phyloP scores from a whole-genome alignment of 805 yeast genomes.

The Kazachstania taianensis region DNA sequence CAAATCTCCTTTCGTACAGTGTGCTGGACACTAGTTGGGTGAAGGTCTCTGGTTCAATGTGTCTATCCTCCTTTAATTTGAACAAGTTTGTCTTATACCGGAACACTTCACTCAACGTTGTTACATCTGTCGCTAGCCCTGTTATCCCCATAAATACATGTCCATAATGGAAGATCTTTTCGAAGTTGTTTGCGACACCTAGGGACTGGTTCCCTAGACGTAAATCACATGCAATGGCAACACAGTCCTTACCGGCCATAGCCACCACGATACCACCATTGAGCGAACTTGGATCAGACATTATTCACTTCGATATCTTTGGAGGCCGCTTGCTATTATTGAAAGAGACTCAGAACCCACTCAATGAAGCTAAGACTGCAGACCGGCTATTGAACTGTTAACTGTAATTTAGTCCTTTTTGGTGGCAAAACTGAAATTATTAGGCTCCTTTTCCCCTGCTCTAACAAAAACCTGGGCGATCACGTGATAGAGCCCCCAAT shows the following conservation, averaged over 20 bases:
- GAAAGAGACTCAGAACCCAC: not conserved
- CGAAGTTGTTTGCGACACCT: slow-evolving; percentile 87
- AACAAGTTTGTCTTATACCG: slow-evolving; percentile 80
- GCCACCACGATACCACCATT: slow-evolving; percentile 97
- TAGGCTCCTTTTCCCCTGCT: not conserved
- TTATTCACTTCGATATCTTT: slow-evolving; percentile 14
- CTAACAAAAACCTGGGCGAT: too few species aligned
- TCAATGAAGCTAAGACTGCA: too few species aligned
- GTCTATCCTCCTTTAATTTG: slow-evolving; percentile 82
- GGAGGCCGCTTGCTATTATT: not conserved
- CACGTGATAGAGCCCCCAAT: too few species aligned
- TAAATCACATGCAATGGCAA: slow-evolving; percentile 93
- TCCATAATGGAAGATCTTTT: slow-evolving; percentile 79
- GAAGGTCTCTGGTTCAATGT: slow-evolving; percentile 86
- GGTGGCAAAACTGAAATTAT: not conserved
- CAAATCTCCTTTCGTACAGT: slow-evolving; percentile 82
- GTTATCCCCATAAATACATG: slow-evolving; percentile 85
- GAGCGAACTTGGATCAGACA: slow-evolving; percentile 74
- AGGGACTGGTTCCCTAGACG: slow-evolving; percentile 89
- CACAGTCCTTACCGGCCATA: slow-evolving; percentile 97
- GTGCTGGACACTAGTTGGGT: slow-evolving; percentile 88
- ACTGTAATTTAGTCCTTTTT: too few species aligned
- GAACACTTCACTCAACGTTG: slow-evolving; percentile 72
- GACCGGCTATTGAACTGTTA: too few species aligned
- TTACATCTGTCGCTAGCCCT: slow-evolving; percentile 91